A percentile compares a stretch with the other conserved stretches of the same genome.
Conservation (phyloP, 2,329 filamentous ascomycete genomes). For the Cercospora sp. region DNA sequence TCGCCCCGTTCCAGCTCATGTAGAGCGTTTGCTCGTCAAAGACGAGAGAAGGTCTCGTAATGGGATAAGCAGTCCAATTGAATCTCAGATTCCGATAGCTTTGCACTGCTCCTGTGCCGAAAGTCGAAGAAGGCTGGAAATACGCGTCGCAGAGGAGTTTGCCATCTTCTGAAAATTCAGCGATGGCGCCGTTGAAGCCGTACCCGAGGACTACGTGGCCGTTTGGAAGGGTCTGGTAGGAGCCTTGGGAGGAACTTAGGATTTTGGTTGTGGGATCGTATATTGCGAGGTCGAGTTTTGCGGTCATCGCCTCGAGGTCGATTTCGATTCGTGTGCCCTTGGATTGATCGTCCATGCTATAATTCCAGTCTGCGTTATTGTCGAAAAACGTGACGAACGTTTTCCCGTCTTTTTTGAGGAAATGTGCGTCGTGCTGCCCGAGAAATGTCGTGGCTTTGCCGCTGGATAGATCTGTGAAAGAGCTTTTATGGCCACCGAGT, state of each 20-base stretch:
- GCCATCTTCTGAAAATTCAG: constrained; percentile 49
- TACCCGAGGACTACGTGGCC: constrained; percentile 59
- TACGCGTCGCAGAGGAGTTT: constrained; percentile 55
- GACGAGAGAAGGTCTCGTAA: constrained; percentile 31
- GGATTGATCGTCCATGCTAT: constrained; percentile 23
- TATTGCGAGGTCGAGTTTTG: constrained; percentile 33
- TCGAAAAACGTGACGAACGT: constrained; percentile 25
- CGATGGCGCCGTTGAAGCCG: constrained; percentile 47
- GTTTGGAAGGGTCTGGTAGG: constrained; percentile 55
- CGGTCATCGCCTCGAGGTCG: constrained; percentile 35
- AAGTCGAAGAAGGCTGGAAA: constrained; percentile 49
- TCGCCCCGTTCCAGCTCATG: constrained; percentile 54
- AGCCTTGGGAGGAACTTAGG: constrained; percentile 52
- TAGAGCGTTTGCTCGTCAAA: constrained; percentile 41
- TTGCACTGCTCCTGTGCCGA: constrained; percentile 41
- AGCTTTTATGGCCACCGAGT: constrained; percentile 42
- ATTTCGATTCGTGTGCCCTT: constrained; percentile 28
- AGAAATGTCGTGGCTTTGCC: constrained; percentile 40
- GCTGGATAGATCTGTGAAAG: constrained; percentile 33
- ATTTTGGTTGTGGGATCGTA: constrained; percentile 38
- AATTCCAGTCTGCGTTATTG: constrained; percentile 39
- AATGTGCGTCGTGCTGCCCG: constrained; percentile 56
- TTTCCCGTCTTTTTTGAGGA: constrained; percentile 42
- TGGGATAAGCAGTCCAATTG: constrained; percentile 48
- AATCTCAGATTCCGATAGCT: constrained; percentile 57